Conservation (phyloP, 2,329 filamentous ascomycete species). For the Cladosporium velox region DNA sequence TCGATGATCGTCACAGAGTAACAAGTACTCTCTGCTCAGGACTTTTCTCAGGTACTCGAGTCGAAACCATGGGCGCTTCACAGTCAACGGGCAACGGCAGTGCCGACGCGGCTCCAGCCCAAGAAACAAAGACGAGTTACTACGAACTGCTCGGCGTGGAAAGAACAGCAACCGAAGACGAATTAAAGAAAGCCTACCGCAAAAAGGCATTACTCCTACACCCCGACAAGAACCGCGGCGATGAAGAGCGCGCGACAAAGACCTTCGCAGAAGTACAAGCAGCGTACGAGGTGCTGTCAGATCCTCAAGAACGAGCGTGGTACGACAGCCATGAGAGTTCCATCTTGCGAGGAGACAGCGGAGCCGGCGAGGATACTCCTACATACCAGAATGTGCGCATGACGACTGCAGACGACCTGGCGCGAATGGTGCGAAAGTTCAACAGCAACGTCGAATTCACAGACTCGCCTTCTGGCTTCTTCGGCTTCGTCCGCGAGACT, state of each 20-base stretch:
- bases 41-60: not conserved
- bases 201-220: slow-evolving; percentile 89
- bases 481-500: slow-evolving; percentile 71
- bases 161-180: slow-evolving; percentile 73
- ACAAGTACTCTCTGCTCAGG: not conserved
- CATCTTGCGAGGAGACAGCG: slow-evolving; percentile 68
- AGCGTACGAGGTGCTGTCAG: slow-evolving; percentile 93
- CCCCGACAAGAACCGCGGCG: slow-evolving; percentile 87
- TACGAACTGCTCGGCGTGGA: slow-evolving; percentile 82
- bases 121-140: slow-evolving; percentile 68
- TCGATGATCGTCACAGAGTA: not conserved
- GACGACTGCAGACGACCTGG: slow-evolving; percentile 79
- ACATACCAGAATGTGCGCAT: slow-evolving; percentile 70
- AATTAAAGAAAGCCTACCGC: slow-evolving; percentile 95
- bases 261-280: slow-evolving; percentile 90
- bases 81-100: slow-evolving; percentile 7
- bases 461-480: slow-evolving; percentile 81
- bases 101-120: slow-evolving; percentile 14
- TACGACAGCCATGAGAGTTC: slow-evolving; percentile 92
- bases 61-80: slow-evolving; percentile 14
- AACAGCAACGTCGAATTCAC: slow-evolving; percentile 75
- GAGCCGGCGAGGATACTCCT: slow-evolving; percentile 51
- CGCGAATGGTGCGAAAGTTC: slow-evolving; percentile 77
- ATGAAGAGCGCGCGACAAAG: slow-evolving; percentile 78
- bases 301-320: slow-evolving; percentile 94